Evolutionary conservation across 2,329 filamentous ascomycete genomes (phyloP).

Genomic region (Neurospora sp.): DNA sequence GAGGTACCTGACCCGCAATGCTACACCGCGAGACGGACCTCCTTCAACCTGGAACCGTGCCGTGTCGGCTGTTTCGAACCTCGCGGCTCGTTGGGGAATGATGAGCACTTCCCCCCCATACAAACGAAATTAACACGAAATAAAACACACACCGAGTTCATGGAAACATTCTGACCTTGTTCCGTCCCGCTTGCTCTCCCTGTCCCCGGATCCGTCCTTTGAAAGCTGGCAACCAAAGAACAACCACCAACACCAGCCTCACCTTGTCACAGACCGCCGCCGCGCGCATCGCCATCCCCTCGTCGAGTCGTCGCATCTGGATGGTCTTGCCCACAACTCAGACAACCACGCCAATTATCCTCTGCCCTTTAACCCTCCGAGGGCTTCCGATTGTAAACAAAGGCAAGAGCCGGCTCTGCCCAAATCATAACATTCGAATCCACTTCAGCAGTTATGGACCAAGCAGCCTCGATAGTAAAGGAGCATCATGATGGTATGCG

Average conservation of each 20-base stretch:
- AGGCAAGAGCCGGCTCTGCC: conserved; percentile 9
- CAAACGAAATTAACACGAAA: background rate
- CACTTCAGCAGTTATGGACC: conserved; percentile 51
- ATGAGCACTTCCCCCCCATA: background rate
- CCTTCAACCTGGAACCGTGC: background rate
- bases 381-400: background rate
- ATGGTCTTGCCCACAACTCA: background rate
- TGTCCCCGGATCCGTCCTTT: background rate
- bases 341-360: background rate
- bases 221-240: background rate
- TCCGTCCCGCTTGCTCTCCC: background rate
- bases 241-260: background rate
- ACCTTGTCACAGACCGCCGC: background rate
- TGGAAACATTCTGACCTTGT: background rate
- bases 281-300: background rate
- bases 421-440: conserved; percentile 2
- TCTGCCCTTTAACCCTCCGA: background rate
- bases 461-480: conserved; percentile 65
- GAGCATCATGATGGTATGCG: conserved; percentile 17
- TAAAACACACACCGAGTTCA: background rate
- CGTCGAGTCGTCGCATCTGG: background rate
- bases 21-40: background rate
- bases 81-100: background rate
- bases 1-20: background rate
- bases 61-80: background rate